A percentile compares a stretch with the other conserved stretches of the same genome.
Conservation (phyloP, 2,329 filamentous ascomycete species). For the Fusarium anguioides region DNA sequence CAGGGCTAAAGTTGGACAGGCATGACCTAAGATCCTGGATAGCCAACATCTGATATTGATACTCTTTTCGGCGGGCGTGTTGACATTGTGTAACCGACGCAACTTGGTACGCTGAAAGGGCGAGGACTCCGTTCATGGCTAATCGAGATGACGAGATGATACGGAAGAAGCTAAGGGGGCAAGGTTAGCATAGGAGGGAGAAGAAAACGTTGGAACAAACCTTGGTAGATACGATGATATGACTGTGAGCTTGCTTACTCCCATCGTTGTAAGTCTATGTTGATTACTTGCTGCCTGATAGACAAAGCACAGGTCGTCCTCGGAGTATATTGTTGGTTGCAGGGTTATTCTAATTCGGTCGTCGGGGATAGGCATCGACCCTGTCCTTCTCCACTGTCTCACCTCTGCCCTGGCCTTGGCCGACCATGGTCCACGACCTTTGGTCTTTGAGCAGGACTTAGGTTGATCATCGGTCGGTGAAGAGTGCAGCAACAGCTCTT, state of each 20-base stretch:
- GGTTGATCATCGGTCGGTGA: not conserved
- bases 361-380: slow-evolving; percentile 28
- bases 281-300: slow-evolving; percentile 29
- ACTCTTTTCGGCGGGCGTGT: slow-evolving; percentile 25
- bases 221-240: slow-evolving; percentile 26
- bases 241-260: slow-evolving; percentile 15
- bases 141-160: slow-evolving; percentile 18
- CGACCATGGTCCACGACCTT: slow-evolving; percentile 19
- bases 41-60: slow-evolving; percentile 30
- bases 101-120: slow-evolving; percentile 27
- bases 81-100: slow-evolving; percentile 18
- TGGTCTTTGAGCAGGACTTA: not conserved
- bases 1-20: slow-evolving; percentile 8
- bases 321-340: slow-evolving; percentile 27
- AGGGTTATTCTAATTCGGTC: slow-evolving; percentile 11
- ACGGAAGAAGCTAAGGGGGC: slow-evolving; percentile 8
- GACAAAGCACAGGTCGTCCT: slow-evolving; percentile 27
- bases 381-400: slow-evolving; percentile 31
- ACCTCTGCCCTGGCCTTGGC: slow-evolving; percentile 32
- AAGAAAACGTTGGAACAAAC: not conserved
- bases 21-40: slow-evolving; percentile 22
- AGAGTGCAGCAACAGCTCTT: not conserved
- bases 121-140: slow-evolving; percentile 27
- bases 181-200: not conserved
- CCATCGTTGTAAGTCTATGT: slow-evolving; percentile 24